Percentiles rank a stretch among this genome's conserved stretches.
Conservation (phyloP, 192 early-diverging fungal species). For the Umbelopsis vinacea region DNA sequence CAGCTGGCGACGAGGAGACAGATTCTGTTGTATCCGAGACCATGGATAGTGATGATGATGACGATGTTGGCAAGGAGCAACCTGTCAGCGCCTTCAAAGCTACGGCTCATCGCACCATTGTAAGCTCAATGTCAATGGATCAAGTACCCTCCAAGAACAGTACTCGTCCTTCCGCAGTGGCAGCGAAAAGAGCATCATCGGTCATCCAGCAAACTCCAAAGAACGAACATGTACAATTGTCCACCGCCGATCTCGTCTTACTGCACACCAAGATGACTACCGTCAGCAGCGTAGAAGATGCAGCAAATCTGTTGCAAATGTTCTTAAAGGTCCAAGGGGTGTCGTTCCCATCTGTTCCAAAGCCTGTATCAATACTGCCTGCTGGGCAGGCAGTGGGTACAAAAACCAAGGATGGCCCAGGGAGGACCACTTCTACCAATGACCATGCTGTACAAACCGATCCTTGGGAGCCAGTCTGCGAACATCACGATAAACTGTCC, state of each 20-base stretch:
- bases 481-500: background rate
- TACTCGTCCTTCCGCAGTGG: background rate
- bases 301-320: background rate
- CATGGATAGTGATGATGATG: background rate
- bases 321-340: background rate
- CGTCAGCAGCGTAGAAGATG: background rate
- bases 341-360: background rate
- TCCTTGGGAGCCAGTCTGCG: conserved; percentile 2
- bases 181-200: background rate
- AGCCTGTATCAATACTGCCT: background rate
- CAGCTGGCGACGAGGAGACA: background rate
- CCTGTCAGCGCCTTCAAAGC: conserved; percentile 7
- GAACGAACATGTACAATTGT: background rate
- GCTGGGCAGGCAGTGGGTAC: background rate
- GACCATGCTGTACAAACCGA: conserved; percentile 3
- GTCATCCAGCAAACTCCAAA: background rate
- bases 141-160: background rate
- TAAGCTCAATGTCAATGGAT: conserved; percentile 1
- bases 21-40: background rate
- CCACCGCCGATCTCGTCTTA: background rate
- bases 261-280: conserved; percentile 12
- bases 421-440: background rate
- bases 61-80: background rate
- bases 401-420: background rate
- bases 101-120: background rate